Percentiles rank a stretch among this genome's conserved stretches.
These are phyloP conservation scores for Daldinia sp. DNA, from an alignment of 2,329 filamentous ascomycete genomes.

Conservation along the genomic window DNA sequence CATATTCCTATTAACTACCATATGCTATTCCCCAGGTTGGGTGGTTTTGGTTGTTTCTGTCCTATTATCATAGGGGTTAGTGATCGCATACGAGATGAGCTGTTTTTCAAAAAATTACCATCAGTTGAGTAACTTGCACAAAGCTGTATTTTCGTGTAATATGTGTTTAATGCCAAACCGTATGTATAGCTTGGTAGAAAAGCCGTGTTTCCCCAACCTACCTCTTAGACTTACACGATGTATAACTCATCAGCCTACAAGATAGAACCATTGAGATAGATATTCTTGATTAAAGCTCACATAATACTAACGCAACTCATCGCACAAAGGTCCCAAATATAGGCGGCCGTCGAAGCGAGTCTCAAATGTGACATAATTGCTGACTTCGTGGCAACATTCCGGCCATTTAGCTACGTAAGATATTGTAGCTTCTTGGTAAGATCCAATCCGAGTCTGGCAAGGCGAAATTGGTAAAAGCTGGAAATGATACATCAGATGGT, in stretches of 20 bases:
- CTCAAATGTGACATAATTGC: constrained; percentile 19
- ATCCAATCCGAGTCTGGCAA: constrained; percentile 11
- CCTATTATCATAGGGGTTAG: neutral
- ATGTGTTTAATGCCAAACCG: too few species aligned
- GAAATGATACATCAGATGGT: constrained; percentile 17
- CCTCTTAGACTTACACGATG: too few species aligned
- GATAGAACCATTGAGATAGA: neutral
- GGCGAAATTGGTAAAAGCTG: neutral
- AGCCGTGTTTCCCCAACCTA: too few species aligned
- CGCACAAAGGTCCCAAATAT: neutral
- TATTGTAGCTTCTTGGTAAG: constrained; percentile 7
- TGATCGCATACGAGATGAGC: neutral
- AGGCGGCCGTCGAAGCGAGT: constrained; percentile 9
- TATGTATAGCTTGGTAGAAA: too few species aligned
- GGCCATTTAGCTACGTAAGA: constrained; percentile 11
- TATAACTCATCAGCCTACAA: neutral
- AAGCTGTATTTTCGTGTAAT: too few species aligned
- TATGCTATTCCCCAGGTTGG: neutral
- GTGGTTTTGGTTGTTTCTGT: neutral
- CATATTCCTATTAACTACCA: neutral
- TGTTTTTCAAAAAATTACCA: neutral
- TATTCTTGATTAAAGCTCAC: constrained; percentile 11
- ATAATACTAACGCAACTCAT: constrained; percentile 13
- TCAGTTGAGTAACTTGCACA: neutral
- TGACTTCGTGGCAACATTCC: constrained; percentile 10